phyloP scores from a whole-genome alignment of 176 grass and related monocot species.

The Eremochloa ophiuroides region DNA sequence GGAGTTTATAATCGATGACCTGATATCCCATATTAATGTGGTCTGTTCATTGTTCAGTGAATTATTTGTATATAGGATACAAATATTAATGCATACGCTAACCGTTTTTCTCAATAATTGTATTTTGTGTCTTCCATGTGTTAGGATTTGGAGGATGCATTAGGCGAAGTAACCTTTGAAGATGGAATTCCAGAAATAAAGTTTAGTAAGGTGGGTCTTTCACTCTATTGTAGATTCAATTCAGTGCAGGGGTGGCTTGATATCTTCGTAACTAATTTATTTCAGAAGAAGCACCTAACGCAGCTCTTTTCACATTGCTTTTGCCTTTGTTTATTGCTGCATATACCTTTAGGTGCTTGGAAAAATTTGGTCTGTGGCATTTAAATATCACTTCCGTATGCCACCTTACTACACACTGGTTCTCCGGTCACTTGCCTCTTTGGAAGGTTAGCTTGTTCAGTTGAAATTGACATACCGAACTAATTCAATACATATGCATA shows the following conservation, averaged over 20 bases:
- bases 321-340: slow-evolving; percentile 28
- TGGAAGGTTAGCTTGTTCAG: slow-evolving; percentile 62
- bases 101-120: background rate
- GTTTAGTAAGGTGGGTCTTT: slow-evolving; percentile 71
- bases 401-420: slow-evolving; percentile 88
- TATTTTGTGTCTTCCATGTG: slow-evolving; percentile 20
- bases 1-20: background rate
- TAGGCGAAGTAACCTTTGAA: slow-evolving; percentile 73
- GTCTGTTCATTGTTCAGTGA: no score
- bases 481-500: background rate
- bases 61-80: background rate
- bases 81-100: background rate
- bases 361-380: slow-evolving; percentile 82
- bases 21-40: background rate
- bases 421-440: slow-evolving; percentile 87
- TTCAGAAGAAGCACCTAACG: slow-evolving; percentile 14
- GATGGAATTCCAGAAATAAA: slow-evolving; percentile 92
- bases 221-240: slow-evolving; percentile 21
- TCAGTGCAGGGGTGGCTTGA: background rate
- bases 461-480: slow-evolving; percentile 1
- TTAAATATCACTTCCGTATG: slow-evolving; percentile 94
- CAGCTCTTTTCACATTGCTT: slow-evolving; percentile 8
- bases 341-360: slow-evolving; percentile 76
- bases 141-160: slow-evolving; percentile 88
- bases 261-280: slow-evolving; percentile 11